These are phyloP conservation scores for Monilinia fructigena DNA, from an alignment of 2,329 filamentous ascomycete genomes.

Conservation along the genomic window DNA sequence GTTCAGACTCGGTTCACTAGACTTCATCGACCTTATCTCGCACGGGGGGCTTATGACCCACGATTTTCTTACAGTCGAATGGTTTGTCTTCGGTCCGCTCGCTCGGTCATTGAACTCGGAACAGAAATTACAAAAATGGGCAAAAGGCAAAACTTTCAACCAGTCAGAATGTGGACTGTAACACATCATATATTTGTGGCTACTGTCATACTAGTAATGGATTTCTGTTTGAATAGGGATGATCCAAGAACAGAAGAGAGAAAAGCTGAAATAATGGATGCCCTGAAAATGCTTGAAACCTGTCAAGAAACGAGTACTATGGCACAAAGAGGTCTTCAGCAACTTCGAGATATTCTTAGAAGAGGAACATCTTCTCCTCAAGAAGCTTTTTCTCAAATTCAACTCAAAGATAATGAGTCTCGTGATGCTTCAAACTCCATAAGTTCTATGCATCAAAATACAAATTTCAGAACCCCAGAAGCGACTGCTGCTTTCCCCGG, in stretches of 20 bases:
- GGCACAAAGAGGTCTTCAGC: constrained; percentile 29
- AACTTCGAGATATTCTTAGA: constrained; percentile 24
- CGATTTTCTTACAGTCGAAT: constrained; percentile 41
- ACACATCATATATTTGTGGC: constrained; percentile 43
- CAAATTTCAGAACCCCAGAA: not conserved
- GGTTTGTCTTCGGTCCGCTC: constrained; percentile 41
- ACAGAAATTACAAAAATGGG: constrained; percentile 30
- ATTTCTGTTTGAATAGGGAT: constrained; percentile 41
- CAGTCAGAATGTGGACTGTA: constrained; percentile 37
- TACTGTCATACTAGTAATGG: constrained; percentile 43
- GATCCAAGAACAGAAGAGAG: constrained; percentile 37
- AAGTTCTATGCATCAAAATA: too few species aligned
- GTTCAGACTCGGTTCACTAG: constrained; percentile 42
- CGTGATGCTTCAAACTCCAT: not conserved
- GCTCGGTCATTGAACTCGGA: constrained; percentile 38
- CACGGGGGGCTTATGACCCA: constrained; percentile 36
- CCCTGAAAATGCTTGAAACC: constrained; percentile 40
- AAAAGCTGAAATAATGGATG: constrained; percentile 39
- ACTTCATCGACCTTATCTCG: constrained; percentile 43
- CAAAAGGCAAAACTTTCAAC: constrained; percentile 30
- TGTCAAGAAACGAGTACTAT: constrained; percentile 28
- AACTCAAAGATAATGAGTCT: not conserved
- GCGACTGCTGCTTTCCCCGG: not conserved
- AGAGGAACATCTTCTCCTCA: not conserved
- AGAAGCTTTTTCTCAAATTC: not conserved